These are phyloP conservation scores for Mycena alexandri DNA, from an alignment of 768 basidiomycete genomes.

Conservation along the genomic window DNA sequence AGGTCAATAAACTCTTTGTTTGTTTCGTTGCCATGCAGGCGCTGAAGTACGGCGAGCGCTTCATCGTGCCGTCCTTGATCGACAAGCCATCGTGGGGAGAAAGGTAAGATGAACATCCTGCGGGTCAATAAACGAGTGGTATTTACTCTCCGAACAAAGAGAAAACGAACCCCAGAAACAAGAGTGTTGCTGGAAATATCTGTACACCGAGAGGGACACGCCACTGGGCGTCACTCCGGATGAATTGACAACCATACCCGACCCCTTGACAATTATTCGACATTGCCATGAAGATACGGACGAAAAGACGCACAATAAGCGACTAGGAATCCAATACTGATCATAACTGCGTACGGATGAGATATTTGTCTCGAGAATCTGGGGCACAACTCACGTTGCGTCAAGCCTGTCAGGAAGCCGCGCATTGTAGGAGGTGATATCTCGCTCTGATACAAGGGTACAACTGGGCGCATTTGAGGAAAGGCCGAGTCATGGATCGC, in stretches of 20 bases:
- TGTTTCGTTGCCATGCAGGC: conserved; percentile 62
- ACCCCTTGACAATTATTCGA: conserved; percentile 65
- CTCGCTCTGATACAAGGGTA: conserved; percentile 67
- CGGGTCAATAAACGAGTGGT: no score
- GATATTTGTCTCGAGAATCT: no score
- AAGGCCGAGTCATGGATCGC: background rate
- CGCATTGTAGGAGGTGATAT: conserved; percentile 63
- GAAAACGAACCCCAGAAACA: conserved; percentile 52
- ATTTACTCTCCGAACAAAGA: no score
- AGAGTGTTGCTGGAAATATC: conserved; percentile 66
- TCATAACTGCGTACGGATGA: conserved; percentile 29
- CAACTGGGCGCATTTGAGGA: conserved; percentile 54
- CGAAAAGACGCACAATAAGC: conserved; percentile 28
- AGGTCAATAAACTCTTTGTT: conserved; percentile 61
- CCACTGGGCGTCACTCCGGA: conserved; percentile 62
- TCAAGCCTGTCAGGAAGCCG: conserved; percentile 65
- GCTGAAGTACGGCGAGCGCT: conserved; percentile 64
- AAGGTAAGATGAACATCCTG: conserved; percentile 47
- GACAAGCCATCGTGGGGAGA: conserved; percentile 66
- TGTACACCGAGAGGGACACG: conserved; percentile 70
- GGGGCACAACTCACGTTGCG: conserved; percentile 66
- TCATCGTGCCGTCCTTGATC: conserved; percentile 60
- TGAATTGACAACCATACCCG: conserved; percentile 65
- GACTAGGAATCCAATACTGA: conserved; percentile 33
- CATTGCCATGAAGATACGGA: conserved; percentile 41